phyloP scores from a whole-genome alignment of 2,329 filamentous ascomycete genomes.

The Microcyclospora tardicrescens region DNA sequence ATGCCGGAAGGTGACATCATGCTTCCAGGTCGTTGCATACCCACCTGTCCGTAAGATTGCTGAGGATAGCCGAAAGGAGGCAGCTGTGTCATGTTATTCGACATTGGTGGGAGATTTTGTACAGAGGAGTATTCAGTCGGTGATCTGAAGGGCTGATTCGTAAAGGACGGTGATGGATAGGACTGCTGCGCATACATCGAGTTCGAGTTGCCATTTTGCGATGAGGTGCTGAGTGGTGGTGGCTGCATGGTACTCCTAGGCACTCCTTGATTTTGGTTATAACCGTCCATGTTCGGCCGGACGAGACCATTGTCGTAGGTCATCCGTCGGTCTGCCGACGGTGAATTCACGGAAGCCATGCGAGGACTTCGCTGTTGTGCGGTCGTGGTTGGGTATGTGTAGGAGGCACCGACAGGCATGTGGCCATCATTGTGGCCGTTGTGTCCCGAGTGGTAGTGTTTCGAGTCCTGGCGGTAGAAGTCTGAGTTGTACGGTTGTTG shows the following conservation, averaged over 20 bases:
- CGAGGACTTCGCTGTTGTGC: background rate
- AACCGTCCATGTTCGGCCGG: constrained; percentile 8
- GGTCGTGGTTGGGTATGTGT: no score
- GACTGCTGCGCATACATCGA: constrained; percentile 12
- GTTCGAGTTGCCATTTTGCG: no score
- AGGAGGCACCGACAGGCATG: no score
- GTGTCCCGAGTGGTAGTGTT: background rate
- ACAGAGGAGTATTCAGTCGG: constrained; percentile 11
- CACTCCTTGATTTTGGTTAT: constrained; percentile 6
- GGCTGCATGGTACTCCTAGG: constrained; percentile 16
- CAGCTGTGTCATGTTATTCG: constrained; percentile 6
- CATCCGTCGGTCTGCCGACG: constrained; percentile 9
- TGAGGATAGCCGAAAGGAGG: constrained; percentile 15
- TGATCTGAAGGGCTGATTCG: constrained; percentile 10
- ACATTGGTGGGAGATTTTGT: background rate
- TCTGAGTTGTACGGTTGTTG: no score
- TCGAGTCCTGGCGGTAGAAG: background rate
- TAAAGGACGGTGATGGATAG: constrained; percentile 9
- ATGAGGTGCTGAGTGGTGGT: constrained; percentile 8
- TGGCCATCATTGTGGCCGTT: no score
- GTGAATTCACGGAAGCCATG: constrained; percentile 3
- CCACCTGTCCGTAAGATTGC: constrained; percentile 3
- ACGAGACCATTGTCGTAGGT: constrained; percentile 12
- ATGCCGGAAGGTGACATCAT: constrained; percentile 15
- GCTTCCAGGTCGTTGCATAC: constrained; percentile 5